Percentiles rank a stretch among this genome's conserved stretches.
phyloP scores from a whole-genome alignment of 202 grass and related monocot genomes.

The Dendrocalamus latiflorus region DNA sequence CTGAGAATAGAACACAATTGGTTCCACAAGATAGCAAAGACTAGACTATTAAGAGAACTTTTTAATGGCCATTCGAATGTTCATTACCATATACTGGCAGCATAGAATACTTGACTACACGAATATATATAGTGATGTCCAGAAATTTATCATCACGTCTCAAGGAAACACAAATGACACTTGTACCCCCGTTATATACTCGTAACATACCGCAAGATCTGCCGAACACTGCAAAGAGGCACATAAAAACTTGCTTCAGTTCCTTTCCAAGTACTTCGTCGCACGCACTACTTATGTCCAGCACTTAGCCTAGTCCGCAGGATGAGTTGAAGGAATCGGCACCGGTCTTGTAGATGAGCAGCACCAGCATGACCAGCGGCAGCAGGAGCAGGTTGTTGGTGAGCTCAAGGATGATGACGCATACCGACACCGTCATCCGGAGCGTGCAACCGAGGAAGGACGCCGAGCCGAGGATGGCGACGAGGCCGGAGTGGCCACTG shows the following conservation, averaged over 20 bases:
- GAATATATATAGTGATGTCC: background rate
- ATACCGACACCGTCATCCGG: too few species aligned
- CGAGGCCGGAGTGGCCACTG: too few species aligned
- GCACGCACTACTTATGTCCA: background rate
- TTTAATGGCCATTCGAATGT: background rate
- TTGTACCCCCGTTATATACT: background rate
- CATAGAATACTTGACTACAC: background rate
- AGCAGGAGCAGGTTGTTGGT: too few species aligned
- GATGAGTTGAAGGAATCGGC: too few species aligned
- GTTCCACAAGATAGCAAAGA: background rate
- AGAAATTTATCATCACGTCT: background rate
- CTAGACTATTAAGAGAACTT: background rate
- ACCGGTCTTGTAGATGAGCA: too few species aligned
- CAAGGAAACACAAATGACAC: background rate
- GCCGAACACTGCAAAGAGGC: too few species aligned
- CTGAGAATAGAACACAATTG: background rate
- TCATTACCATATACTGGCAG: background rate
- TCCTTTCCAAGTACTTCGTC: background rate
- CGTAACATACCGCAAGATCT: background rate
- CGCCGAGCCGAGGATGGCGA: too few species aligned
- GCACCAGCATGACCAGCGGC: too few species aligned
- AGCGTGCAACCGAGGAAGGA: too few species aligned
- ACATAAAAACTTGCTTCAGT: background rate
- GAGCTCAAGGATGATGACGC: too few species aligned
- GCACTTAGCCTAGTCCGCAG: background rate